Evolutionary conservation across 148 eudicot species (phyloP).

Genomic region (Fallopia convolvulus): DNA sequence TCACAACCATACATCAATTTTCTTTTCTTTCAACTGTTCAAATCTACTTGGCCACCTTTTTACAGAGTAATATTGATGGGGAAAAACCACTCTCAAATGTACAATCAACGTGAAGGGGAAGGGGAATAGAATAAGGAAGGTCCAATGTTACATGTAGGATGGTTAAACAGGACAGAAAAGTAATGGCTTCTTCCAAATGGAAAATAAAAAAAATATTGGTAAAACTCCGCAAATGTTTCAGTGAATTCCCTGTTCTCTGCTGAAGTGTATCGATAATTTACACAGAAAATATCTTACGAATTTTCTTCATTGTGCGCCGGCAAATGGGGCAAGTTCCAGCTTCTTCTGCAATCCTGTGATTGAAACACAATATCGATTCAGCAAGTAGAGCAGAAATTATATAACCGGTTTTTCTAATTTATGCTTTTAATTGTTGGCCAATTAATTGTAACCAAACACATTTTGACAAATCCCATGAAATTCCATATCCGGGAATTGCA

Average conservation of each 20-base stretch:
- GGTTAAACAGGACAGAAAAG: neutral
- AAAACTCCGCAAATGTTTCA: neutral
- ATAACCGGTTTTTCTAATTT: neutral
- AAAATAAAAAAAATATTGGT: neutral
- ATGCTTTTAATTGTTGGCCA: no score
- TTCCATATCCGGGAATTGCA: no score
- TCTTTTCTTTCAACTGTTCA: neutral
- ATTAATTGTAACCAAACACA: no score
- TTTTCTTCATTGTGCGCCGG: constrained; percentile 65
- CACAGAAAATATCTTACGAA: constrained; percentile 67
- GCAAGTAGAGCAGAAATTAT: neutral
- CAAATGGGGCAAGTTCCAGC: constrained; percentile 77
- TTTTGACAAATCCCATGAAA: no score
- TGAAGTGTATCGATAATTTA: constrained; percentile 16
- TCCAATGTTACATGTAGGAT: neutral
- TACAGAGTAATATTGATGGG: neutral
- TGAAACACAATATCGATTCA: neutral
- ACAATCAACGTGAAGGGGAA: neutral
- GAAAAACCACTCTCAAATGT: neutral
- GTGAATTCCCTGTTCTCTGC: neutral
- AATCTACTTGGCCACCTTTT: neutral
- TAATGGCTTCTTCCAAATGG: neutral
- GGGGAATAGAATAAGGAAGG: neutral
- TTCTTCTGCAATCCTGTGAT: constrained; percentile 56
- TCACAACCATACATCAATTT: neutral